Base-by-base conservation (phyloP, 306 rosid species). In the Vicia villosa region DNA sequence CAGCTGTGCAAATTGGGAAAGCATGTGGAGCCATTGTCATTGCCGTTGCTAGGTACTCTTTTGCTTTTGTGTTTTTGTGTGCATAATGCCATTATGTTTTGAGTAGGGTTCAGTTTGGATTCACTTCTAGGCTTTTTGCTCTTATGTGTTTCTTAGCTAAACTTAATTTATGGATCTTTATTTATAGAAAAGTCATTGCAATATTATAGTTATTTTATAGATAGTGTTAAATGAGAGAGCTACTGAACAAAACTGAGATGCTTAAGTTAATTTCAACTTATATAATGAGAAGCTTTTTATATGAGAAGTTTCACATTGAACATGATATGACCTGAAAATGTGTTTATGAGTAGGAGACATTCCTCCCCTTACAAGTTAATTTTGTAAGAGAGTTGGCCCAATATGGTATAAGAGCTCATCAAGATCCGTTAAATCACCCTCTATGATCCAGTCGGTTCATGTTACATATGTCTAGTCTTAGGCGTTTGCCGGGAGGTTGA, bases 1-100 rank as follows among this genome's bases (percentile, higher is more conserved):
- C 97, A 47, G 95, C 99, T 50, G 88, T 94, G 36, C 98, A 94
- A 73, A 91, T 94, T 45, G 97, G 99, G 56, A 94, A 91, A 84
- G 85, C 84, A 11, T 75, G 86, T 47, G 96, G 97, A 17, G 97
- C 96, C 55, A 32, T 81, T 87, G 97, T 94, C 64, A 86, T 94
- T 77, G 98, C 96, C 6, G 96, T 91, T 24, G 96, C 99, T 55
- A 88, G 98, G 98, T 93, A 81, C 9, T 62, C 51, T 32, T n/a
- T 46, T 57, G n/a, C 30, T 65, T 63, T 36, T 32, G 17, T 21
- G 11, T 34, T 36, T 54, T 52, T 56, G 22, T 8, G 41, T 3
- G 42, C 52, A 21, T 54, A 36, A 55, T 52, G 45, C 4, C 11
- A 22, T 20, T 32, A 17, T 34, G 3, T 11, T 74, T 74, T 74